phyloP scores from a whole-genome alignment of 352 stramenopile genomes.

The Blastocystis sp. region DNA sequence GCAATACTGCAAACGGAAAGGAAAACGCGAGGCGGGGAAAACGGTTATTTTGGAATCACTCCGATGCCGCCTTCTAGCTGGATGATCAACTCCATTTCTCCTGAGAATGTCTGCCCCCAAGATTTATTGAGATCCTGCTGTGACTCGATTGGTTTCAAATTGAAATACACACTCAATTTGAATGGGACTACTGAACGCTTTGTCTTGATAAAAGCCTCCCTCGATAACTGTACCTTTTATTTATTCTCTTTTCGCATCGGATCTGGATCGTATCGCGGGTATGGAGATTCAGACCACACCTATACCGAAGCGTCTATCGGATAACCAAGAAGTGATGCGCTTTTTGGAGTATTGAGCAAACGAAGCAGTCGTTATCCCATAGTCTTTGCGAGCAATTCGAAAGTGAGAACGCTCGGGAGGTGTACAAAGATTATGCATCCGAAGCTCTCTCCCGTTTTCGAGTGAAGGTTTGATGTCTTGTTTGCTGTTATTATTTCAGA shows the following conservation, averaged over 20 bases:
- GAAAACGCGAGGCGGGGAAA: background rate
- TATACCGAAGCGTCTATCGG: slow-evolving; percentile 39
- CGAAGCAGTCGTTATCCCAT: background rate
- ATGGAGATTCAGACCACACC: slow-evolving; percentile 51
- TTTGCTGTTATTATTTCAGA: slow-evolving; percentile 14
- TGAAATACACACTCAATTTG: background rate
- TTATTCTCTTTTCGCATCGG: background rate
- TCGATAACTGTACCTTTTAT: background rate
- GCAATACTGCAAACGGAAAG: background rate
- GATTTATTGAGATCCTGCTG: too few species aligned
- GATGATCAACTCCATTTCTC: background rate
- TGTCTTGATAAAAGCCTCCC: background rate
- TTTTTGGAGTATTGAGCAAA: slow-evolving; percentile 2
- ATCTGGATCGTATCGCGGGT: background rate
- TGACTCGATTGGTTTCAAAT: too few species aligned
- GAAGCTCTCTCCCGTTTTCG: slow-evolving; percentile 14
- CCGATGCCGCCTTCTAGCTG: background rate
- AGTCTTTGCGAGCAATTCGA: slow-evolving; percentile 41
- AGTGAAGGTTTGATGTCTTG: background rate
- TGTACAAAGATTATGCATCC: slow-evolving; percentile 44
- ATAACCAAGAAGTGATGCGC: slow-evolving; percentile 36
- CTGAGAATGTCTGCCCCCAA: too few species aligned
- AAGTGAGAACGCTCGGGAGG: slow-evolving; percentile 25
- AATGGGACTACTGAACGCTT: background rate
- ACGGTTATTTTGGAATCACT: background rate